A percentile compares a stretch with the other conserved stretches of the same genome.
Evolutionary conservation across 192 early-diverging fungal genomes (phyloP).

Genomic region (Rhizoclosmatium globosum): DNA sequence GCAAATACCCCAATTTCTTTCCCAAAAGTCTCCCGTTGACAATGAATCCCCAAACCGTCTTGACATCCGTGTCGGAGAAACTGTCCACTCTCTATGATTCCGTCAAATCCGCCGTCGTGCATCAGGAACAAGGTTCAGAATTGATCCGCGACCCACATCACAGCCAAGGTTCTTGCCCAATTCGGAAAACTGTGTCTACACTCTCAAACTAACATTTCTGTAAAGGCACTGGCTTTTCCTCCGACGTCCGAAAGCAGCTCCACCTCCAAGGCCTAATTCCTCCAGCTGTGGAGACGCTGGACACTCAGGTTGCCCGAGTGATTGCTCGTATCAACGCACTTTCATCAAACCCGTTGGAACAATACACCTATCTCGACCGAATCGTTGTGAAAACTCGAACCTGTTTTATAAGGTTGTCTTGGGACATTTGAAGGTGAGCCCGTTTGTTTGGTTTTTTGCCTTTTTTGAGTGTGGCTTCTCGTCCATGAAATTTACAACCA

Average conservation of each 20-base stretch:
- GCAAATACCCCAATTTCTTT: too few relatives aligned
- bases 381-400: constrained; percentile 79
- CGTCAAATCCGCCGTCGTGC: too few relatives aligned
- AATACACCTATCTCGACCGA: constrained; percentile 87
- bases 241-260: constrained; percentile 60
- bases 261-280: constrained; percentile 78
- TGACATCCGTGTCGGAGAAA: too few relatives aligned
- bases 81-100: too few relatives aligned
- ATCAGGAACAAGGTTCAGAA: background rate
- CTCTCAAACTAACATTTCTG: too few relatives aligned
- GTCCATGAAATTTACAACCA: too few relatives aligned
- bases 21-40: too few relatives aligned
- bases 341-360: constrained; percentile 70
- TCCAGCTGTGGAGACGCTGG: constrained; percentile 74
- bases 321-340: constrained; percentile 74
- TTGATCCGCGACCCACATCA: background rate
- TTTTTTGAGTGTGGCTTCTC: too few relatives aligned
- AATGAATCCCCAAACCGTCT: too few relatives aligned
- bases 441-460: constrained; percentile 23
- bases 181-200: too few relatives aligned
- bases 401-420: constrained; percentile 87
- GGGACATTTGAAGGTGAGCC: constrained; percentile 59
- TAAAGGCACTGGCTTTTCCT: constrained; percentile 69
- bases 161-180: background rate
- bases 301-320: constrained; percentile 78